Conservation (phyloP, 345 rosid genomes). For the Camelina sativa region DNA sequence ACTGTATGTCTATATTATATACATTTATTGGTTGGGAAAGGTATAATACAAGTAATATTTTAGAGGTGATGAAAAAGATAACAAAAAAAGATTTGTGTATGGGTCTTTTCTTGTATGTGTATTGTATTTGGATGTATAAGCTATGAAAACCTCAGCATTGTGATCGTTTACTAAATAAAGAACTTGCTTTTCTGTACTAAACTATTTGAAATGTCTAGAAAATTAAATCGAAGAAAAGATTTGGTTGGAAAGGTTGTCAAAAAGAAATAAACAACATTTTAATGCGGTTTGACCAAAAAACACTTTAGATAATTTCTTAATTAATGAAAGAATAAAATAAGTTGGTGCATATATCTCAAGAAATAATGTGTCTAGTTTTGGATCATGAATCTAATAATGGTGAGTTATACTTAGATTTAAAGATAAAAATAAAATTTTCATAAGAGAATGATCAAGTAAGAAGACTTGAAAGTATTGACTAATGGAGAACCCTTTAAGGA, state of each 20-base stretch:
- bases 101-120: constrained; percentile 8
- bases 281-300: not conserved
- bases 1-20: constrained; percentile 42
- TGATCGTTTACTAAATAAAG: not conserved
- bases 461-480: constrained; percentile 17
- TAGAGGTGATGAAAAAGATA: not conserved
- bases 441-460: not conserved
- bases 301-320: not conserved
- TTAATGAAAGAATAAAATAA: not conserved
- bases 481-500: constrained; percentile 1
- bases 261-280: not conserved
- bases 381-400: not conserved
- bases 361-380: not conserved
- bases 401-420: constrained; percentile 2
- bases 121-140: constrained; percentile 19
- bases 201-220: not conserved
- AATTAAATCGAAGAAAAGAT: not conserved
- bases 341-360: not conserved
- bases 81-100: constrained; percentile 24
- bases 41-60: constrained; percentile 34
- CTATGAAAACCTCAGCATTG: constrained; percentile 7
- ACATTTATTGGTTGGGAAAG: constrained; percentile 47
- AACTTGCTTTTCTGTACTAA: not conserved
- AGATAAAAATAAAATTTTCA: not conserved
- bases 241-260: constrained; percentile 14